Evolutionary conservation across 108 stramenopile genomes (phyloP).

Genomic region (Aurantiochytrium sp.): DNA sequence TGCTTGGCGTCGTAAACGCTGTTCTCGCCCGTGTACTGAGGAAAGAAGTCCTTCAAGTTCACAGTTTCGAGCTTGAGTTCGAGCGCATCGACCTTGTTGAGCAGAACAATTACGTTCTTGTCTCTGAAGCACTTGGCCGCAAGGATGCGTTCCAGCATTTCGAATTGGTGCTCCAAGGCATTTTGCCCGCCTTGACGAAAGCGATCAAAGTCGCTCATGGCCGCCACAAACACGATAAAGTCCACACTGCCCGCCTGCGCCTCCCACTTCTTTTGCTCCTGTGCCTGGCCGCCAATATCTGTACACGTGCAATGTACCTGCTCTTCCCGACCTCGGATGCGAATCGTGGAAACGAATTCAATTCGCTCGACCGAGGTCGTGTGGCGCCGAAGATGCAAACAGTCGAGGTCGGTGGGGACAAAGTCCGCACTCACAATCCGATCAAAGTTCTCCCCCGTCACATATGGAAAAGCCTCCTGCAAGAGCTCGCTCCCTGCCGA

Average conservation of each 20-base stretch:
- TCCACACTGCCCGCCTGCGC: not conserved
- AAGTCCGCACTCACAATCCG: not conserved
- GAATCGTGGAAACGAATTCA: not conserved
- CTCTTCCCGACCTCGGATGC: not conserved
- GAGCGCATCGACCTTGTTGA: conserved; percentile 1
- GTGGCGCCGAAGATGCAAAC: not conserved
- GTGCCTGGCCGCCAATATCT: conserved; percentile 19
- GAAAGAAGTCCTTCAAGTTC: not conserved
- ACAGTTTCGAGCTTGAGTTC: not conserved
- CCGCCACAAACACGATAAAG: not conserved
- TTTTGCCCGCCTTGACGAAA: not conserved
- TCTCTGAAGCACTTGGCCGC: not conserved
- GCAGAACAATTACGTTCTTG: not conserved
- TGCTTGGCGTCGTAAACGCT: not conserved
- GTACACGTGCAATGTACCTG: not conserved
- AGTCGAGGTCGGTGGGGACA: not conserved
- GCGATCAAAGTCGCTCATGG: not conserved
- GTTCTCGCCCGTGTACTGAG: not conserved
- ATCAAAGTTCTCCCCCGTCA: not conserved
- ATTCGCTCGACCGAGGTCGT: not conserved
- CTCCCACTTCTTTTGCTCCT: conserved; percentile 26
- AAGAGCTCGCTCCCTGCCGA: not conserved
- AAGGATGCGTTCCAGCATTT: not conserved
- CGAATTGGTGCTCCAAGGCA: not conserved
- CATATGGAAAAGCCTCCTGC: not conserved